These are phyloP conservation scores for Hymenoscyphus linearis DNA, from an alignment of 2,329 filamentous ascomycete genomes.

Conservation along the genomic window DNA sequence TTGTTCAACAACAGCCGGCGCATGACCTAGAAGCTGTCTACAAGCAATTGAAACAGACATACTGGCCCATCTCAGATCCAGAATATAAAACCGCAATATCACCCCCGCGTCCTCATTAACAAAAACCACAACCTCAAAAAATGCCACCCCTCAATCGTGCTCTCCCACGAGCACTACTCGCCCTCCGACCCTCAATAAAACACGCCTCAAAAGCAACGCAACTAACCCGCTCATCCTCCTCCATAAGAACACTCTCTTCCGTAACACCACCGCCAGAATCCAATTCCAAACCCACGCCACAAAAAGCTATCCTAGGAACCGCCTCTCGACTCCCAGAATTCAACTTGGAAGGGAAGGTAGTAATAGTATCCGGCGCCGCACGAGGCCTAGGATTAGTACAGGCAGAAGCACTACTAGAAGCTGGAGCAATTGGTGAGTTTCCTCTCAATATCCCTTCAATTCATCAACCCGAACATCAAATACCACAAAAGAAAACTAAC, in stretches of 20 bases:
- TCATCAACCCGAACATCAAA: not conserved
- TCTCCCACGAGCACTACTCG: not conserved
- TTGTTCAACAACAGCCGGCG: not conserved
- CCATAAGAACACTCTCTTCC: not conserved
- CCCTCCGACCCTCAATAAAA: not conserved
- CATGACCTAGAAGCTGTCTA: not conserved
- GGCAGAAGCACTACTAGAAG: slow-evolving; percentile 68
- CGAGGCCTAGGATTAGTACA: slow-evolving; percentile 69
- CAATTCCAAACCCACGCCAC: not conserved
- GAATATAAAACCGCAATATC: not conserved
- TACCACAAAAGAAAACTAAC: not conserved
- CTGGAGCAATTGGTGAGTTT: slow-evolving; percentile 58
- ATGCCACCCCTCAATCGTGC: not conserved
- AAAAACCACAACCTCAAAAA: not conserved
- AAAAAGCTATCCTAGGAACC: not conserved
- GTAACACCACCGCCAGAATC: not conserved
- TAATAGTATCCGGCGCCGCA: slow-evolving; percentile 66
- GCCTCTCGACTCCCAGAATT: slow-evolving; percentile 47
- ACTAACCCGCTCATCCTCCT: not conserved
- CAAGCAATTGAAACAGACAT: not conserved
- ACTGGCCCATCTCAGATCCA: not conserved
- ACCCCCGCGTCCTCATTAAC: not conserved
- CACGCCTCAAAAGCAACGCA: not conserved
- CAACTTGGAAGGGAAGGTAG: slow-evolving; percentile 59
- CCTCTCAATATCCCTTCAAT: not conserved